Base-by-base conservation (phyloP, 306 rosid species). In the Dryas octopetala region DNA sequence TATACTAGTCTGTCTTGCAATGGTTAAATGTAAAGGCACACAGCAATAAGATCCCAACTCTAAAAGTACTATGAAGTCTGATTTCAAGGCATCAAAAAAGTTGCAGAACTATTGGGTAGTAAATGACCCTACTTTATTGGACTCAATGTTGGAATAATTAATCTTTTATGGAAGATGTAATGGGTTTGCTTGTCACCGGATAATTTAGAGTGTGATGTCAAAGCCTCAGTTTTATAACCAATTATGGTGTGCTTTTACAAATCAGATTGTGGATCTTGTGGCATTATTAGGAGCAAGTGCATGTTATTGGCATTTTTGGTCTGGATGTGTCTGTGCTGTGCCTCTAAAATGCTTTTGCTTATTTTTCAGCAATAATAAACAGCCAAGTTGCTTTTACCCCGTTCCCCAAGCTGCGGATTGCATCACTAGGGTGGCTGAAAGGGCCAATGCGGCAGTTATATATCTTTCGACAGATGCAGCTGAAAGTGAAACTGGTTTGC, bases 401-500 rank as follows among this genome's bases (percentile, higher is more conserved):
- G 89, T 95, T 81, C 98, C 98, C 71, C 97, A 95, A 86, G 97
- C 97, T 44, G 98, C 98, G 17, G 90, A 90, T 53, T 95, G 98
- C 96, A 81, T 92, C 66, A 58, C 61, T 72, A 84, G 86, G 81
- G 74, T 89, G 58, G 81, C 89, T 78, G 97, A 92, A 74, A 87
- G 86, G 78, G 91, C 91, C 0, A 84, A 86, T 76, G 84, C 88
- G 0, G 93, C 96, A 43, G 81, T 91, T 68, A 69, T 91, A 52
- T 95, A 91, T 86, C 98, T 95, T 71, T 95, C 97, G 7, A 95
- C 98, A 7, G 98, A 95, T 84, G 93, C 97, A 58, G 97, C 97
- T 76, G 97, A 87, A 75, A 95, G 93, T 78, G 98, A 95, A 90
- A 89, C 90, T 59, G 85, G 86, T 74, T 82, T 91, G 77, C 87